Base-by-base conservation (phyloP, 2,329 filamentous ascomycete genomes). In the Clonostachys sp. region DNA sequence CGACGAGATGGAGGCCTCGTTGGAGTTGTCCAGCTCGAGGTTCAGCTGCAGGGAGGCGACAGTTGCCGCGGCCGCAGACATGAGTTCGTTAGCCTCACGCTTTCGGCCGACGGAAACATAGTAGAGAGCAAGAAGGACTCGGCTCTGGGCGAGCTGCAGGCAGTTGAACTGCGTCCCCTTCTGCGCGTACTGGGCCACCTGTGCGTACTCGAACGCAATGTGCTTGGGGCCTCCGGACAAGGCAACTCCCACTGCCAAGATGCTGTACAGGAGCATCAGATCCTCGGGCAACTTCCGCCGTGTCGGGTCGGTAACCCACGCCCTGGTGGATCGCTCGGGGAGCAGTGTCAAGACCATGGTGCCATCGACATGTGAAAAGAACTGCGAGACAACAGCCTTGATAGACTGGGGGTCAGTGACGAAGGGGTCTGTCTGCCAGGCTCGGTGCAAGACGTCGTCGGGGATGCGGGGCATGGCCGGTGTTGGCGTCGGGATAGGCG, bases 121-220 rank as follows among this genome's bases (percentile, higher is more conserved):
- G 63, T 85, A 87, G 7, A 88, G 65, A 17, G 80, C 77, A 38
- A 90, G 72, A 14, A 89, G 70, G n/a, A 89, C 67, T 46, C 83
- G 77, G 42, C 77, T 78, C 59, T 89, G 86, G 12, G 84, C 80
- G 41, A 89, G 67, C 53, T 88, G 82, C 44, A 90, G 63, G 34
- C 62, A 63, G 47, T 54, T 57, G 12, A 48, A 44, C 2, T 49
- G 52, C 7, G 56, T 53, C 42, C 55, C 60, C 44, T 60, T 66
- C 44, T 71, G 66, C 5, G 81, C 83, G 56, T 80, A 80, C 43
- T 77, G 71, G 5, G 83, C 81, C 44, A 85, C 77, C 36, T 72
- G 68, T 5, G 69, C 67, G 44, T 72, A 71, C 47, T 71, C 65
- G 43, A 57, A 61, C 7, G 67, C 67, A 38, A 67, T 66, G 18